Conservation (phyloP, 169 alveolate genomes). For the Miamiensis avidus region DNA sequence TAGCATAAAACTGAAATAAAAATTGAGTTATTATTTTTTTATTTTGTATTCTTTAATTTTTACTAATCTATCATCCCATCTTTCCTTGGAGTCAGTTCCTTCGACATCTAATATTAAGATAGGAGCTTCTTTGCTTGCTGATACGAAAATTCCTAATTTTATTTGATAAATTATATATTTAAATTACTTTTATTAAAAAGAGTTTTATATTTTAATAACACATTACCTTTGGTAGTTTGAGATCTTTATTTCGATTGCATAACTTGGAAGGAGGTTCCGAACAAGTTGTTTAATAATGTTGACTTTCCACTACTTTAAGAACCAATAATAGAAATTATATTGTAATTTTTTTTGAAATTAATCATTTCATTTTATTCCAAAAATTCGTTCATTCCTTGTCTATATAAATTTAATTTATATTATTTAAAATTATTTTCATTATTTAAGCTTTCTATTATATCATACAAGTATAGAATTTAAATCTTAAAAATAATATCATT, state of each 20-base stretch:
- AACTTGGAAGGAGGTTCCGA: conserved; percentile 41
- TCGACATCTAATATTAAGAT: conserved; percentile 40
- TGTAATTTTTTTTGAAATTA: conserved; percentile 3
- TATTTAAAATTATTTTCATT: no score
- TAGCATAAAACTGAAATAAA: conserved; percentile 15
- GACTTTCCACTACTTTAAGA: conserved; percentile 44
- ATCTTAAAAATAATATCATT: no score
- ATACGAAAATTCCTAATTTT: conserved; percentile 11
- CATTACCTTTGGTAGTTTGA: conserved; percentile 37
- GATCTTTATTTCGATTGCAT: background rate
- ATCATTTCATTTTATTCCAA: no score
- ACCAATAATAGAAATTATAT: conserved; percentile 45
- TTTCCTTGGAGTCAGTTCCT: conserved; percentile 34
- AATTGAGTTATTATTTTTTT: background rate
- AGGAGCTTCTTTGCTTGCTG: conserved; percentile 27
- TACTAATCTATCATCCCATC: conserved; percentile 15
- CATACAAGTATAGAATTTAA: no score
- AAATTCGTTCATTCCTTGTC: background rate
- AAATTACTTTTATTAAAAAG: no score
- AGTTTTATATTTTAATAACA: background rate
- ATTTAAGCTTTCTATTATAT: no score
- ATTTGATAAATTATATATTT: no score
- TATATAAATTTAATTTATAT: no score
- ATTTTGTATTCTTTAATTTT: background rate
- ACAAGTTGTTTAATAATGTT: conserved; percentile 32